Percentiles rank a stretch among this genome's conserved stretches.
phyloP scores from a whole-genome alignment of 2,329 filamentous ascomycete species.

The Clonostachys byssicola region DNA sequence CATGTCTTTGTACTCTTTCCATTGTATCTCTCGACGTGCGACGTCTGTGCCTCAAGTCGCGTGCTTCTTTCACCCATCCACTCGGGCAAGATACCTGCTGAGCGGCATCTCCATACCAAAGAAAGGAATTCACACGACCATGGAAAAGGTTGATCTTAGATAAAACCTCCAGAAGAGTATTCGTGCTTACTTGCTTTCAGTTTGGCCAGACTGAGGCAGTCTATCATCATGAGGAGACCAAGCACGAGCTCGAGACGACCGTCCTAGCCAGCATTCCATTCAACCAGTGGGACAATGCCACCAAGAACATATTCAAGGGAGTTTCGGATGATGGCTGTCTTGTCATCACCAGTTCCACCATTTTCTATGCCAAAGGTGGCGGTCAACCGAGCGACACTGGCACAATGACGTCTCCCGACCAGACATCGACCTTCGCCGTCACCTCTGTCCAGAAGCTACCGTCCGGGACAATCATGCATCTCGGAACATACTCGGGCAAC shows the following conservation, averaged over 20 bases:
- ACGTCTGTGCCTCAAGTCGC: no score
- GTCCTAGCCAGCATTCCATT: not conserved
- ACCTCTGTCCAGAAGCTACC: not conserved
- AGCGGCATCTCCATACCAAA: no score
- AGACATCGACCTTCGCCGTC: not conserved
- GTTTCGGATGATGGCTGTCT: not conserved
- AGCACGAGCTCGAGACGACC: not conserved
- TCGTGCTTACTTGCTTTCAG: not conserved
- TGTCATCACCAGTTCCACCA: not conserved
- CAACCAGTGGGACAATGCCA: not conserved
- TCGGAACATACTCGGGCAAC: not conserved
- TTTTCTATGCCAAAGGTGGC: constrained; percentile 3
- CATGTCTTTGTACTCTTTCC: no score
- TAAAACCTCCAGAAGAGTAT: no score
- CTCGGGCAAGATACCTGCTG: no score
- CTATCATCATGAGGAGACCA: not conserved
- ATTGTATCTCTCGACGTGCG: no score
- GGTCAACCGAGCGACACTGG: constrained; percentile 2
- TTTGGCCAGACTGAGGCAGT: not conserved
- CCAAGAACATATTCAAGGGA: constrained; percentile 1
- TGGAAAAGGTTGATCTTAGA: no score
- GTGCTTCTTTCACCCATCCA: no score
- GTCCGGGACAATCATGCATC: not conserved
- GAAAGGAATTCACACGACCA: no score
- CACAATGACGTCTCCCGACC: not conserved